Evolutionary conservation across 2,329 filamentous ascomycete species (phyloP).

Genomic region (Fonsecaea pugnacius): DNA sequence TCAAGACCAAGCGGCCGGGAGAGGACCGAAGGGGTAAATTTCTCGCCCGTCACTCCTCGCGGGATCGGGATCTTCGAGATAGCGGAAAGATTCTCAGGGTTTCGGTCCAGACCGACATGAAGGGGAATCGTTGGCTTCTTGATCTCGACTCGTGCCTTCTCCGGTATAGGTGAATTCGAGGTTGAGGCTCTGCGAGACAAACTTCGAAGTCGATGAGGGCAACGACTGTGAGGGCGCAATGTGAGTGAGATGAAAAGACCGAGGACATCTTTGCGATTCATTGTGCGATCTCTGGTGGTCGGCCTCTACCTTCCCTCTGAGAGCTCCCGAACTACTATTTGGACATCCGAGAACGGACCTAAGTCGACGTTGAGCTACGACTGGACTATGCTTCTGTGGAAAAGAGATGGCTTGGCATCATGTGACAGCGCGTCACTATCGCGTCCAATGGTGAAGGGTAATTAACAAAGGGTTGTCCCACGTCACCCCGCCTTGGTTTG

Average conservation of each 20-base stretch:
- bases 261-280: constrained; percentile 27
- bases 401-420: constrained; percentile 24
- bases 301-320: not conserved
- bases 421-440: constrained; percentile 25
- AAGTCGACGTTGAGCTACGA: not conserved
- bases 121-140: constrained; percentile 30
- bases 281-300: constrained; percentile 2
- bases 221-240: constrained; percentile 33
- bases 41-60: constrained; percentile 42
- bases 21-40: constrained; percentile 59
- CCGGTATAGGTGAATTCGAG: constrained; percentile 14
- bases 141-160: constrained; percentile 11
- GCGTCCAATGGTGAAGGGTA: constrained; percentile 15
- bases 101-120: constrained; percentile 36
- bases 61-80: constrained; percentile 37
- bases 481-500: constrained; percentile 24
- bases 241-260: constrained; percentile 33
- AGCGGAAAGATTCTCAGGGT: constrained; percentile 32
- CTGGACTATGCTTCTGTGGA: not conserved
- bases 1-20: constrained; percentile 80
- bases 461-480: constrained; percentile 19
- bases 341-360: not conserved
- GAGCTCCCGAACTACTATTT: not conserved
- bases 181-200: constrained; percentile 27
- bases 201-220: constrained; percentile 21